Percentiles rank a stretch among this genome's conserved stretches.
phyloP scores from a whole-genome alignment of 2,329 filamentous ascomycete genomes.

The Fusarium tjaetaba region DNA sequence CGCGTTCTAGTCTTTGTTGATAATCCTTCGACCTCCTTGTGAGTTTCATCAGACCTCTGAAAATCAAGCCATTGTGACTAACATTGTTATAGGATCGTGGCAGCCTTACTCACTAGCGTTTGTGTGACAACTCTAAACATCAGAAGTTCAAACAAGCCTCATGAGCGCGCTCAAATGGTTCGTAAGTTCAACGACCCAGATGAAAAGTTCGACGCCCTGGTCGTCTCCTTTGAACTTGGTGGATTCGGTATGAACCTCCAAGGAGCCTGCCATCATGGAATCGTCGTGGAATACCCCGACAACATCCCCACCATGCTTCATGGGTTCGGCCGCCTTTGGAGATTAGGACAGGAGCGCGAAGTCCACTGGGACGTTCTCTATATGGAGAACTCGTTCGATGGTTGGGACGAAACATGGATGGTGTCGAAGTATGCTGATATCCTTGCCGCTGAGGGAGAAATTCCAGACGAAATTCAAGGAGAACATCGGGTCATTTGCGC shows the following conservation, averaged over 20 bases:
- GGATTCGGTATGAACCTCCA: neutral
- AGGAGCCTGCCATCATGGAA: neutral
- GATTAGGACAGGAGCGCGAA: accelerated
- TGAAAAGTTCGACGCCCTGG: accelerated
- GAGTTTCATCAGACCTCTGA: too few relatives aligned
- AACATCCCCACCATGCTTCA: neutral
- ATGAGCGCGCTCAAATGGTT: too few relatives aligned
- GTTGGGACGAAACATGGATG: neutral
- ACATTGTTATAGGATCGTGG: too few relatives aligned
- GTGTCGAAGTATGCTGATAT: neutral
- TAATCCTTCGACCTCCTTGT: too few relatives aligned
- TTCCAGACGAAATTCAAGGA: neutral
- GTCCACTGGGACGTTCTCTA: neutral
- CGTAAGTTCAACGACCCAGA: neutral
- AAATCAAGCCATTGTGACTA: too few relatives aligned
- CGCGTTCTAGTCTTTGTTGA: too few relatives aligned
- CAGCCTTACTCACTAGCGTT: too few relatives aligned
- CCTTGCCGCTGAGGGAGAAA: neutral
- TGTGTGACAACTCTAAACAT: too few relatives aligned
- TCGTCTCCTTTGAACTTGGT: accelerated
- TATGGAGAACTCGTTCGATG: accelerated
- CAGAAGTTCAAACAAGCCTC: accelerated
- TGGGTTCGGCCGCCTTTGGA: neutral
- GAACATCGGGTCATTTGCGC: accelerated
- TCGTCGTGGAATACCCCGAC: neutral